Percentiles rank a stretch among this genome's conserved stretches.
Evolutionary conservation across 75 land plant genomes (phyloP).

Genomic region (Larix kaempferi): DNA sequence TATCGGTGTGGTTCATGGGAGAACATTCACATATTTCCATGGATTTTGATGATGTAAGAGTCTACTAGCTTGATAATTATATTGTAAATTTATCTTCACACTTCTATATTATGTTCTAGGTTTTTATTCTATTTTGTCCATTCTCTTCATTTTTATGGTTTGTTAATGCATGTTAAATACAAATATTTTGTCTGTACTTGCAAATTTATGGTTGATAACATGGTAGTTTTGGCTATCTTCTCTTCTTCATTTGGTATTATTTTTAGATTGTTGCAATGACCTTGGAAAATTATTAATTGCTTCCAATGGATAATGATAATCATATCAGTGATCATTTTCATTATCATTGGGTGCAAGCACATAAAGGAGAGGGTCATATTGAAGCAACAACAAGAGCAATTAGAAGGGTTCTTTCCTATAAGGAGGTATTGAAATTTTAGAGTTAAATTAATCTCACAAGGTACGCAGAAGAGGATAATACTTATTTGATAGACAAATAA

Average conservation of each 20-base stretch:
- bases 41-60: slow-evolving; percentile 87
- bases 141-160: background rate
- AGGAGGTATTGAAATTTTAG: slow-evolving; percentile 32
- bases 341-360: slow-evolving; percentile 64
- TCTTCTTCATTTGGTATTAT: background rate
- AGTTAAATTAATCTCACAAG: slow-evolving; percentile 51
- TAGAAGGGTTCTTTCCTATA: slow-evolving; percentile 57
- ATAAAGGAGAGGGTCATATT: slow-evolving; percentile 56
- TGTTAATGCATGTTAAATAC: no score
- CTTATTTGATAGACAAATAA: no score
- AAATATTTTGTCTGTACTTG: no score
- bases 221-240: no score
- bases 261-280: slow-evolving; percentile 74
- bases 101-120: background rate
- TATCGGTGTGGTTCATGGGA: slow-evolving; percentile 91
- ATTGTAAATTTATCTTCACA: background rate
- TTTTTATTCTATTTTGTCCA: background rate
- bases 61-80: background rate
- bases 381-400: slow-evolving; percentile 38
- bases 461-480: no score
- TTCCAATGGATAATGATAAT: slow-evolving; percentile 19
- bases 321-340: slow-evolving; percentile 5
- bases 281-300: slow-evolving; percentile 68
- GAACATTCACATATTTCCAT: slow-evolving; percentile 80
- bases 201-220: no score